phyloP scores from a whole-genome alignment of 805 yeast genomes.

The Yarrowia deformans region DNA sequence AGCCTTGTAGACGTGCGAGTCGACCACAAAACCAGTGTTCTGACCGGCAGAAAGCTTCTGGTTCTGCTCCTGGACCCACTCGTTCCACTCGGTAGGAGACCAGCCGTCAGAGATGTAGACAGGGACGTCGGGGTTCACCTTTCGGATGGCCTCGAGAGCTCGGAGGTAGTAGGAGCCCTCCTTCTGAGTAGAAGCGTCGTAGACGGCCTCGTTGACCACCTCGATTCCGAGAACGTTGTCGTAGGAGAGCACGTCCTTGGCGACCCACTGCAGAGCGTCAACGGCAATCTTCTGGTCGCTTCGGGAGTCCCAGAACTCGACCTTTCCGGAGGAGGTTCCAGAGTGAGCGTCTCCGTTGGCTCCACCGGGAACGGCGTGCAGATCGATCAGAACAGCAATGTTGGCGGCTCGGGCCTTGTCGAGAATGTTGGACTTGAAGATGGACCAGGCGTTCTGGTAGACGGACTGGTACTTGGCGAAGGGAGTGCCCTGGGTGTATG shows the following conservation, averaged over 20 bases:
- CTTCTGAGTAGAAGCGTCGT: conserved; percentile 54
- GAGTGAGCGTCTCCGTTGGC: conserved; percentile 88
- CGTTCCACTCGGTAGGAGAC: conserved; percentile 83
- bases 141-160: conserved; percentile 68
- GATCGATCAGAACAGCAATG: conserved; percentile 80
- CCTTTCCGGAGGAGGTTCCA: conserved; percentile 66
- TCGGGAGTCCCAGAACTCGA: conserved; percentile 68
- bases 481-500: conserved; percentile 64
- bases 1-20: conserved; percentile 86
- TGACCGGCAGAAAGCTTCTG: conserved; percentile 47
- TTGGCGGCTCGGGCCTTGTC: conserved; percentile 64
- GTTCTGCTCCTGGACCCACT: conserved; percentile 59
- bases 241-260: conserved; percentile 60
- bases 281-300: conserved; percentile 54
- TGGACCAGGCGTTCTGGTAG: conserved; percentile 70
- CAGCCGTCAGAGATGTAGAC: conserved; percentile 90
- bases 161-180: conserved; percentile 61
- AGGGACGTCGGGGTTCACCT: conserved; percentile 64
- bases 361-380: conserved; percentile 92
- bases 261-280: conserved; percentile 64
- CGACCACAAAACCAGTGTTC: conserved; percentile 71
- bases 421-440: conserved; percentile 60
- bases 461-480: conserved; percentile 63
- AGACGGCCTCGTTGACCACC: conserved; percentile 83
- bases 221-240: conserved; percentile 85